Percentiles rank a stretch among this genome's conserved stretches.
Evolutionary conservation across 2,329 filamentous ascomycete genomes (phyloP).

Genomic region (Colletotrichum siamense): DNA sequence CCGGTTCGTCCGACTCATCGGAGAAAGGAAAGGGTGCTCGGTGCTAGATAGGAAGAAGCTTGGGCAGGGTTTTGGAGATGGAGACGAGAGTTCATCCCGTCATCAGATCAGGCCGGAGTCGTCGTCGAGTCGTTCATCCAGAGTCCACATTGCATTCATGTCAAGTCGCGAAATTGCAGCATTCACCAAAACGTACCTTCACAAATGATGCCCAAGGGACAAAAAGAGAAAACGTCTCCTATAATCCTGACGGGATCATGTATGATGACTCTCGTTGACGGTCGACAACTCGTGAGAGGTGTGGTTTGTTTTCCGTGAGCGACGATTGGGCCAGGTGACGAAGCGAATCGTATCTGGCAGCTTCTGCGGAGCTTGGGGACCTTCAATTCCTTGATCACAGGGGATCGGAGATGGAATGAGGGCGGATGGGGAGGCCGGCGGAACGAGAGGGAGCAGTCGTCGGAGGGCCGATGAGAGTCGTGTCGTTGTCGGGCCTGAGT

Average conservation of each 20-base stretch:
- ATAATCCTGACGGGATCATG: conserved; percentile 20
- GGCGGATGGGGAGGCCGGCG: conserved; percentile 11
- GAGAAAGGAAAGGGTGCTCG: conserved; percentile 18
- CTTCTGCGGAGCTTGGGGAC: background rate
- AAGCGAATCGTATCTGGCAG: conserved; percentile 1
- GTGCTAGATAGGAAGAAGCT: conserved; percentile 4
- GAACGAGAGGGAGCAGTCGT: conserved; percentile 41
- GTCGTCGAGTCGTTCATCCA: background rate
- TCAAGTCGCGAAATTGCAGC: background rate
- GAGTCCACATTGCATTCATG: background rate
- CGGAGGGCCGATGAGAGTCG: conserved; percentile 31
- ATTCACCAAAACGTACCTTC: conserved; percentile 23
- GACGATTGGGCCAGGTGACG: background rate
- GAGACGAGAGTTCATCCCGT: conserved; percentile 13
- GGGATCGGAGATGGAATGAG: conserved; percentile 17
- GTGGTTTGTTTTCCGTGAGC: background rate
- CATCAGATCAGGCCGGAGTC: background rate
- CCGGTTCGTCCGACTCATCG: conserved; percentile 19
- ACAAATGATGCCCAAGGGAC: conserved; percentile 8
- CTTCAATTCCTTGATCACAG: conserved; percentile 26
- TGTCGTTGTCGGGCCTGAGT: conserved; percentile 29
- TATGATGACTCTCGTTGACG: background rate
- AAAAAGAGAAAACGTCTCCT: conserved; percentile 3
- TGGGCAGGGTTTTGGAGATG: background rate
- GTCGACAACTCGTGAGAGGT: background rate